Evolutionary conservation across 257 asterid species (phyloP), one percentile per base, ranked within the genome.

Genomic region (Capsicum rhomboideum): DNA sequence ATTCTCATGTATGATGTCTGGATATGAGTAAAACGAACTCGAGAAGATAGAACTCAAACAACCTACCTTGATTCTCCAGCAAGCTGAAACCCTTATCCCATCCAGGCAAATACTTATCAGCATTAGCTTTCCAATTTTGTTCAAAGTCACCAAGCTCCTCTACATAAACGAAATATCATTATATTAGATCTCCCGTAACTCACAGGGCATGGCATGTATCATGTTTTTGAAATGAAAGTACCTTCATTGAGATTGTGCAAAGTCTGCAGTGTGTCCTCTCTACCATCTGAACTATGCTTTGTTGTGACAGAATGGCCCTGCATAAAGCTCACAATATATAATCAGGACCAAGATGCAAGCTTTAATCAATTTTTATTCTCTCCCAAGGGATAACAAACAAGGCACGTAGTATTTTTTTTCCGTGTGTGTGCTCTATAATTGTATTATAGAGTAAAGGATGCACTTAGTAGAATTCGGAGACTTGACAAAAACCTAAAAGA

Each of bases 191-290:
- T 21, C 13, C 67, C 14, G 66, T 18, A 23, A 40, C 8, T 23
- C 58, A 42, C 14, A 6, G 23, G 42, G 37, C 29, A 10, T 29
- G 50, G 11, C 44, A 37, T 34, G 8, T 82, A 29, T 31, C 20
- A 54, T 46, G 82, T 31, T 9, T 42, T 21, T 44, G 56, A 31
- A 71, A 23, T 74, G 84, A 63, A 26, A 79, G 69, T 82, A 95
- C 98, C 99, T 94, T 95, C 97, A n/a, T 94, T 85, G 81, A 95
- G 83, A 87, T 95, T 95, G 92, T 95, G 99, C 74, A 95, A 83
- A 64, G 98, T 95, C 89, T 93, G 94, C 85, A 93, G 46, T 23
- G 94, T 90, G 84, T 93, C 94, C 67, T 64, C 90, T 82, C 75
- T 86, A 71, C 97, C 95, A 87, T 87, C 91, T n/a, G 91, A 82